Conservation (phyloP, 208 protist species). For the Wallacemonas rigidus region DNA sequence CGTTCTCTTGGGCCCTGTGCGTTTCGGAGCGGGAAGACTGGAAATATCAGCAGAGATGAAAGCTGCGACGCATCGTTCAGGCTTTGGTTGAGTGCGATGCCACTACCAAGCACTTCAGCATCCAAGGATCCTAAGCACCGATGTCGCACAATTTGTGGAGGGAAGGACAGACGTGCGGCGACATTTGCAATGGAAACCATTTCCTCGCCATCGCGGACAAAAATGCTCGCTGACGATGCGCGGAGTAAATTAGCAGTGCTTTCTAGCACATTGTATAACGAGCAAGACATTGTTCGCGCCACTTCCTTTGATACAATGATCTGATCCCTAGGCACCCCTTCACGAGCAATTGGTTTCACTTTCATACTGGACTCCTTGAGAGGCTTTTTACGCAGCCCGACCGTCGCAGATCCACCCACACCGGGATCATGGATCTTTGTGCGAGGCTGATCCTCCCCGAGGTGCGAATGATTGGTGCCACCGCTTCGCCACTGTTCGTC, state of each 20-base stretch:
- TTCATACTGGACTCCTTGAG: slow-evolving; percentile 47
- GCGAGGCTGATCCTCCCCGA: neutral
- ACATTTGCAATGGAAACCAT: slow-evolving; percentile 89
- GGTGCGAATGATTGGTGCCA: neutral
- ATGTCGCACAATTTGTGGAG: slow-evolving; percentile 72
- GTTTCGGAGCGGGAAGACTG: slow-evolving; percentile 44
- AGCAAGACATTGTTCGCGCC: slow-evolving; percentile 49
- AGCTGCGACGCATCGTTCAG: slow-evolving; percentile 38
- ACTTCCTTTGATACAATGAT: slow-evolving; percentile 73
- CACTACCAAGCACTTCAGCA: slow-evolving; percentile 81
- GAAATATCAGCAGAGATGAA: slow-evolving; percentile 73
- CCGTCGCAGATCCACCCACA: neutral
- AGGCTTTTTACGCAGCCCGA: slow-evolving; percentile 9
- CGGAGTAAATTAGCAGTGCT: slow-evolving; percentile 46
- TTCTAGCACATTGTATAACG: slow-evolving; percentile 85
- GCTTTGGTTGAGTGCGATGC: slow-evolving; percentile 80
- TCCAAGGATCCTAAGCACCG: slow-evolving; percentile 68
- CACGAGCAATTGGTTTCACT: slow-evolving; percentile 43
- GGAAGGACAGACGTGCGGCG: slow-evolving; percentile 62
- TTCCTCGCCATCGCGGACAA: slow-evolving; percentile 71
- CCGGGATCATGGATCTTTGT: neutral
- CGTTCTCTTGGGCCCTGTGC: slow-evolving; percentile 10
- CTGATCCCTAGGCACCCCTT: slow-evolving; percentile 25
- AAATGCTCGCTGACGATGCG: slow-evolving; percentile 68
- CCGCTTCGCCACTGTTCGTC: neutral